These are phyloP conservation scores for Neoscytalidium dimidiatum DNA, from an alignment of 2,329 filamentous ascomycete species.

Conservation along the genomic window DNA sequence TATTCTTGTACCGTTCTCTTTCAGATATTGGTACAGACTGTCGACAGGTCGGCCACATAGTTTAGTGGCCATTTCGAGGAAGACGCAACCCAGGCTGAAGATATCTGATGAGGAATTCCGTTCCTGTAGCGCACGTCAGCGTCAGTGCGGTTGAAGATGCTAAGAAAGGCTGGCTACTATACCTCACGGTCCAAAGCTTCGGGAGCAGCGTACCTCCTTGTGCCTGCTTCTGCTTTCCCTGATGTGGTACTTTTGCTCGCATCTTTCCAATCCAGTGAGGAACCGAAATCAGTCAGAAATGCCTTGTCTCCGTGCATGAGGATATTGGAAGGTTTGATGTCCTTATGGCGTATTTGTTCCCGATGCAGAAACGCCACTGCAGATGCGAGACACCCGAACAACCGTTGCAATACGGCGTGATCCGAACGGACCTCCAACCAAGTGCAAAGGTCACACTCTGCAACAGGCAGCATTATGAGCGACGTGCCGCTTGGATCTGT, in stretches of 20 bases:
- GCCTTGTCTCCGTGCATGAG: slow-evolving; percentile 26
- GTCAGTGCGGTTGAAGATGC: rapidly evolving
- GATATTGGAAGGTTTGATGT: slow-evolving; percentile 36
- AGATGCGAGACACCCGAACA: slow-evolving; percentile 31
- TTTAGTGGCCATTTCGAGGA: background rate
- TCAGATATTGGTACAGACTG: background rate
- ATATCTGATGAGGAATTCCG: background rate
- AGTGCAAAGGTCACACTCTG: slow-evolving; percentile 18
- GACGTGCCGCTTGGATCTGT: background rate
- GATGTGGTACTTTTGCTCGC: slow-evolving; percentile 20
- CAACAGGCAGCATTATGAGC: slow-evolving; percentile 16
- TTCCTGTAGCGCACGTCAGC: background rate
- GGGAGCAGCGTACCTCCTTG: background rate
- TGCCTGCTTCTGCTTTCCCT: background rate
- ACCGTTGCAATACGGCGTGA: slow-evolving; percentile 22
- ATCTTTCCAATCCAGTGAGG: slow-evolving; percentile 24
- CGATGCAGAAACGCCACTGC: slow-evolving; percentile 31
- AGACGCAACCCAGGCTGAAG: background rate
- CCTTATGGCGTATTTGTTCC: slow-evolving; percentile 31
- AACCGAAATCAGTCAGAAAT: slow-evolving; percentile 32
- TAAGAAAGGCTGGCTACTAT: background rate
- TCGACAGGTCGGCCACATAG: background rate
- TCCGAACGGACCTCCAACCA: background rate
- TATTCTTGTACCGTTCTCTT: background rate
- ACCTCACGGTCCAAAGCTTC: background rate